Evolutionary conservation across 2,329 filamentous ascomycete species (phyloP), one percentile per base, ranked within the genome.

Genomic region (Cryphonectria nitschkei): DNA sequence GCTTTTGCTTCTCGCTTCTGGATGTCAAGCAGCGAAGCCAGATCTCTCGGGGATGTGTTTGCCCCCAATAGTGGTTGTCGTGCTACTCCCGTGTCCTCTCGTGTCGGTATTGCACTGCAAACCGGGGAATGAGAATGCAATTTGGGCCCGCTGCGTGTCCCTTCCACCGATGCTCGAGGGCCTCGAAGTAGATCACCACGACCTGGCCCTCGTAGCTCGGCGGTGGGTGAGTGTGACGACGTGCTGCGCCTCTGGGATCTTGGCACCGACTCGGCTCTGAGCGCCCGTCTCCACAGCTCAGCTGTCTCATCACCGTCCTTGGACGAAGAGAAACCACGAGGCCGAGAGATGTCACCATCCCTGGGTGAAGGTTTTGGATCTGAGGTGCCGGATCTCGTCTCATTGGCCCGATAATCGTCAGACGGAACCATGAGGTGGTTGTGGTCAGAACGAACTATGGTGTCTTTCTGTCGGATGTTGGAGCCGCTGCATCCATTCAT

Each of bases 261-360:
- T 13, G 69, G 64, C 1, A 69, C 41, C n/a, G 73, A 70, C 50
- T 74, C 73, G 3, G 72, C 72, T 34, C 67, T 63, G 43, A 74
- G 70, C 9, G 73, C 73, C 26, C 69, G 69, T 54, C 72, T 73
- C 73, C 73, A 74, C 19, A 70, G 52, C 43, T 73, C 69, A 32
- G 71, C 68, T 43, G 58, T 70, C 43, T 71, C 69, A 29, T 72
- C 69, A 41, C 71, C 71, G 11, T 72, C 69, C 34, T 37, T 68
- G 32, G 71, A 72, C 9, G 69, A 71, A 14, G 71, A 72, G 32
- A 72, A 72, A 5, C 71, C 71, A 26, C 71, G 71, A 19, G 60
- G 46, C 13, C 69, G 63, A n/a, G 46, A 37, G 22, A 64, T 46
- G 29, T 39, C 37, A 3, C 3, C 14, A 37, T 34, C 58, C 16